phyloP scores from a whole-genome alignment of 331 rosid genomes.

The Spiraea crenata region DNA sequence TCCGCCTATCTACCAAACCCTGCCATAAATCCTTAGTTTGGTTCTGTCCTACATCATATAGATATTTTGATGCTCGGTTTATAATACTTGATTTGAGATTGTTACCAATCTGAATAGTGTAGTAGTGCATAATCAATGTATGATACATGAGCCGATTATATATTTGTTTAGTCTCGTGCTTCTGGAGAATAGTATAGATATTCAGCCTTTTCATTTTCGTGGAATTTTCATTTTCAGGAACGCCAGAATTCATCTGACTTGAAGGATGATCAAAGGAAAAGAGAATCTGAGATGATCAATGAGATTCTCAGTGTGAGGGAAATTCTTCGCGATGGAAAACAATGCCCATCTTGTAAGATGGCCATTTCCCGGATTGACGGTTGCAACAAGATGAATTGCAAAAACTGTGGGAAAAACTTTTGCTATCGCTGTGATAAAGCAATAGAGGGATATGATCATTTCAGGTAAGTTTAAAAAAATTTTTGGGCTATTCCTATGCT shows the following conservation, averaged over 20 bases:
- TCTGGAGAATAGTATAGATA: not conserved
- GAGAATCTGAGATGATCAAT: constrained; percentile 70
- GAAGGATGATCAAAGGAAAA: constrained; percentile 50
- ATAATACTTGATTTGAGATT: not conserved
- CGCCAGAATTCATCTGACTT: constrained; percentile 71
- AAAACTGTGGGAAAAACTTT: constrained; percentile 72
- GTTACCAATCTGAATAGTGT: not conserved
- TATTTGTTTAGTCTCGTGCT: not conserved
- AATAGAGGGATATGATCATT: constrained; percentile 70
- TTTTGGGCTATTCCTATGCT: constrained; percentile 18
- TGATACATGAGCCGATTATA: not conserved
- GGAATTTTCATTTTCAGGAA: constrained; percentile 44
- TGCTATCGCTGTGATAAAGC: constrained; percentile 80
- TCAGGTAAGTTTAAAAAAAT: constrained; percentile 37
- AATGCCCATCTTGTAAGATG: constrained; percentile 80
- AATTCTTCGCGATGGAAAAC: constrained; percentile 76
- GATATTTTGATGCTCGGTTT: not conserved
- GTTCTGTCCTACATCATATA: too few relatives aligned
- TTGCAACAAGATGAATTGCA: constrained; percentile 89
- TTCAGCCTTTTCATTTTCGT: not conserved
- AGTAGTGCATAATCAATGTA: not conserved
- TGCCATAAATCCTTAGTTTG: too few relatives aligned
- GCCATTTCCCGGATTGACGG: constrained; percentile 82
- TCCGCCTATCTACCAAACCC: too few relatives aligned
- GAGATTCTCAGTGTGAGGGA: constrained; percentile 72